phyloP scores from a whole-genome alignment of 1,139 yeast species.

The Hansenula sp. region DNA sequence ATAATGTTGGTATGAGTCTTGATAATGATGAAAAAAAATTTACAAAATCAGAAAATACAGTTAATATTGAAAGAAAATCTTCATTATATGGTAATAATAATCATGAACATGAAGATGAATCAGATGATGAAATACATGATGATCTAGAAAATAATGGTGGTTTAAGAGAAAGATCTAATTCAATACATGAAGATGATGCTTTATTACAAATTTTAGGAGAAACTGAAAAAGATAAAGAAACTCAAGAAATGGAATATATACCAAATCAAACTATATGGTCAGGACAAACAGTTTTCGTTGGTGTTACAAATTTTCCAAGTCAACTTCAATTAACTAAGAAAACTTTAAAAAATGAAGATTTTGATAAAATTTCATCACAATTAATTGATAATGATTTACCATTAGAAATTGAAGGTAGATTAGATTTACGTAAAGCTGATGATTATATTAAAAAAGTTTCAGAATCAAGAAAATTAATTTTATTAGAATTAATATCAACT shows the following conservation, averaged over 20 bases:
- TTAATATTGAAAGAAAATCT: slow-evolving; percentile 6
- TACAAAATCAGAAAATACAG: slow-evolving; percentile 8
- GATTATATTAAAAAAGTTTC: slow-evolving; percentile 53
- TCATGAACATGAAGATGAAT: slow-evolving; percentile 22
- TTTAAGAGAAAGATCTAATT: background rate
- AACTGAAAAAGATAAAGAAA: slow-evolving; percentile 8
- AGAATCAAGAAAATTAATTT: slow-evolving; percentile 35
- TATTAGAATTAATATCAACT: slow-evolving; percentile 35
- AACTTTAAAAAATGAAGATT: slow-evolving; percentile 22
- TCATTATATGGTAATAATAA: slow-evolving; percentile 21
- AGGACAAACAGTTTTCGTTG: slow-evolving; percentile 54
- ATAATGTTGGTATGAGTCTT: slow-evolving; percentile 27
- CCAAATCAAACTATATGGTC: slow-evolving; percentile 38
- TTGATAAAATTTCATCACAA: slow-evolving; percentile 16
- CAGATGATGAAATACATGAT: slow-evolving; percentile 14
- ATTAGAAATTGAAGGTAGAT: slow-evolving; percentile 58
- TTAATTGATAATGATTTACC: slow-evolving; percentile 29
- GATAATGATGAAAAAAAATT: slow-evolving; percentile 29
- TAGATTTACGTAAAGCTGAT: slow-evolving; percentile 51
- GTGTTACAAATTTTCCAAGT: slow-evolving; percentile 46
- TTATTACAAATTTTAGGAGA: slow-evolving; percentile 10
- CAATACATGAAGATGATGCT: slow-evolving; percentile 4
- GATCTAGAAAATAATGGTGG: slow-evolving; percentile 8
- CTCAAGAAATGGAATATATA: slow-evolving; percentile 4
- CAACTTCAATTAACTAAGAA: slow-evolving; percentile 40